A percentile compares a stretch with the other conserved stretches of the same genome.
Evolutionary conservation across 1,139 yeast genomes (phyloP).

Genomic region (Lodderomyces jiufengensis): DNA sequence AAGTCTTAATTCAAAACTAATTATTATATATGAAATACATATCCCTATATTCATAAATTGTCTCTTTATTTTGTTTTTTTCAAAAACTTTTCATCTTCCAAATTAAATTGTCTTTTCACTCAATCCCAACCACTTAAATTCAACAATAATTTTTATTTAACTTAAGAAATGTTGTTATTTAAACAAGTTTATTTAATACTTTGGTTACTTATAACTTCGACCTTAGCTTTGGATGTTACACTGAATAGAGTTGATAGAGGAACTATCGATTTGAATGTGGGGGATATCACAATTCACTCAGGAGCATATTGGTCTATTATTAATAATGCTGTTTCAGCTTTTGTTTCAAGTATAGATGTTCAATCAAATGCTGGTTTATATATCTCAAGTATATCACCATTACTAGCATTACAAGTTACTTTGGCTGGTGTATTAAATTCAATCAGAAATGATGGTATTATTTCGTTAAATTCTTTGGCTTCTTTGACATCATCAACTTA

Average conservation of each 20-base stretch:
- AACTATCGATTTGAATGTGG: slow-evolving; percentile 17
- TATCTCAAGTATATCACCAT: slow-evolving; percentile 6
- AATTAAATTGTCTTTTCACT: too few relatives aligned
- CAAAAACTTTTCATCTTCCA: too few relatives aligned
- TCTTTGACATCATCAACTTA: slow-evolving; percentile 19
- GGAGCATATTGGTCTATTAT: slow-evolving; percentile 35
- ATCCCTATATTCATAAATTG: too few relatives aligned
- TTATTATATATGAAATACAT: too few relatives aligned
- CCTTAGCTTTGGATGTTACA: not conserved
- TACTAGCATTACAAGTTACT: slow-evolving; percentile 14
- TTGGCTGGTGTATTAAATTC: slow-evolving; percentile 13
- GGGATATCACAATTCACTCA: slow-evolving; percentile 23
- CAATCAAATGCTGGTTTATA: slow-evolving; percentile 24
- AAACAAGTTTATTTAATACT: not conserved
- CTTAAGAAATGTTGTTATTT: too few relatives aligned
- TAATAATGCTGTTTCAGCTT: slow-evolving; percentile 23
- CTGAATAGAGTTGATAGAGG: slow-evolving; percentile 15
- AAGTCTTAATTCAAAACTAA: too few relatives aligned
- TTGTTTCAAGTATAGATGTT: slow-evolving; percentile 20
- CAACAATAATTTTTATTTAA: too few relatives aligned
- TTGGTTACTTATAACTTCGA: not conserved
- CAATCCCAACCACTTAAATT: too few relatives aligned
- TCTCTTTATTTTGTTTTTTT: too few relatives aligned
- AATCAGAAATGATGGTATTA: slow-evolving; percentile 19
- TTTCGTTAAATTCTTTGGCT: slow-evolving; percentile 21